phyloP scores from a whole-genome alignment of 139 green algal species.

The Pleodorina starrii region DNA sequence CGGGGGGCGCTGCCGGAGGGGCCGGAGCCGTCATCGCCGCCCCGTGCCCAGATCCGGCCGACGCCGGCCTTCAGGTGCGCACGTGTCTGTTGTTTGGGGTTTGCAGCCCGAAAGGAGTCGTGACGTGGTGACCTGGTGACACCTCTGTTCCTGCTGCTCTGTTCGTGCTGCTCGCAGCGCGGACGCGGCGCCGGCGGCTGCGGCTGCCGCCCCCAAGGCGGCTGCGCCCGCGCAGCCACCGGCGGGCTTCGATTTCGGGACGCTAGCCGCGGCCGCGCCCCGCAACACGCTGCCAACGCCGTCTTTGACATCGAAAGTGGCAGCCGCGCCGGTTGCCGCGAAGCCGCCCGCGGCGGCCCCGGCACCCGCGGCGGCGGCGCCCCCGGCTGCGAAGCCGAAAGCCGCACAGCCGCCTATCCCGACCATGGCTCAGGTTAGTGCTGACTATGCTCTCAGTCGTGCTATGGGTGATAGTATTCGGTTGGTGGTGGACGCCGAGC shows the following conservation, averaged over 20 bases:
- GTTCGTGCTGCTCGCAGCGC: too few relatives aligned
- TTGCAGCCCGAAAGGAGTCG: too few relatives aligned
- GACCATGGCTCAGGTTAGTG: constrained; percentile 36
- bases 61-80: background rate
- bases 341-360: background rate
- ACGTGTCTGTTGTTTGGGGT: background rate
- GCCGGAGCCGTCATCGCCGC: constrained; percentile 25
- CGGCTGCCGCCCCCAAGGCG: background rate
- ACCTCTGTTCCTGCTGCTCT: too few relatives aligned
- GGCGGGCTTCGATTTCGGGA: constrained; percentile 9
- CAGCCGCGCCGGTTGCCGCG: background rate
- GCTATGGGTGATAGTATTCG: too few relatives aligned
- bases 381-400: constrained; percentile 30
- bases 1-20: background rate
- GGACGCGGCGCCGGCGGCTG: background rate
- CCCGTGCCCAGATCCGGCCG: constrained; percentile 22
- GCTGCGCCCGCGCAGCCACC: background rate
- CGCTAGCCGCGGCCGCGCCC: background rate
- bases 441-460: too few relatives aligned
- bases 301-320: background rate
- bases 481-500: too few relatives aligned
- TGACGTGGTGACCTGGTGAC: too few relatives aligned
- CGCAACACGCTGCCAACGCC: background rate
- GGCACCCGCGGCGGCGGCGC: background rate
- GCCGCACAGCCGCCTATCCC: constrained; percentile 31